These are phyloP conservation scores for Globomyces sp. DNA, from an alignment of 371 early-diverging fungal genomes.

Conservation along the genomic window DNA sequence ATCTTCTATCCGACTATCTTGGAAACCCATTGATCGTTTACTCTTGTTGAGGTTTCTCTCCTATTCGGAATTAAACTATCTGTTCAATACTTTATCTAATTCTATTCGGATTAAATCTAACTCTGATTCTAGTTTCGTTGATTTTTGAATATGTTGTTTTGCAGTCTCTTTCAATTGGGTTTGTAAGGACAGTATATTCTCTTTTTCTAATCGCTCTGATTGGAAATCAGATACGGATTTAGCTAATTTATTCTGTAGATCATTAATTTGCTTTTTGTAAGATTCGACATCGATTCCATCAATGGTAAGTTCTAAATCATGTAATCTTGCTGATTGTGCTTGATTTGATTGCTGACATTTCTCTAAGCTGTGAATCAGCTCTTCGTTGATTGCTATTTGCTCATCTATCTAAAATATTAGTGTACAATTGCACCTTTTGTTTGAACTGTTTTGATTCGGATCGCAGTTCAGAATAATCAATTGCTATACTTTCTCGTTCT, in stretches of 20 bases:
- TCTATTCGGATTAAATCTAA: neutral
- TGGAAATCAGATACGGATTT: neutral
- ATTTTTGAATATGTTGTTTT: constrained; percentile 1
- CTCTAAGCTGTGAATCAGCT: constrained; percentile 29
- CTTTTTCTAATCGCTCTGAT: constrained; percentile 4
- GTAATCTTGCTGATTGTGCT: neutral
- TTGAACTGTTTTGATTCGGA: constrained; percentile 31
- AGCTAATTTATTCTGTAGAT: neutral
- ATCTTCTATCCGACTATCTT: neutral
- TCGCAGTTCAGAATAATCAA: constrained; percentile 19
- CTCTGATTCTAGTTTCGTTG: neutral
- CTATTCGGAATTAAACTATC: neutral
- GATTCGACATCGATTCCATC: neutral
- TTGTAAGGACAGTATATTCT: constrained; percentile 3
- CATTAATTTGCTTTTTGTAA: constrained; percentile 1
- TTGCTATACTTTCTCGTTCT: constrained; percentile 34
- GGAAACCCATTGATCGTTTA: neutral
- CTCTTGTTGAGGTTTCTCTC: neutral
- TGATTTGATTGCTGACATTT: neutral
- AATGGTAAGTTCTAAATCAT: constrained; percentile 4
- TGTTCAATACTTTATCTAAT: constrained; percentile 2
- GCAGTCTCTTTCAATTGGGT: constrained; percentile 2
- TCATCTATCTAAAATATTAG: constrained; percentile 34
- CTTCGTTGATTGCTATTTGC: constrained; percentile 37
- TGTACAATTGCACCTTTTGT: constrained; percentile 22